phyloP scores from a whole-genome alignment of 2,329 filamentous ascomycete species.

The Nemania sp. region DNA sequence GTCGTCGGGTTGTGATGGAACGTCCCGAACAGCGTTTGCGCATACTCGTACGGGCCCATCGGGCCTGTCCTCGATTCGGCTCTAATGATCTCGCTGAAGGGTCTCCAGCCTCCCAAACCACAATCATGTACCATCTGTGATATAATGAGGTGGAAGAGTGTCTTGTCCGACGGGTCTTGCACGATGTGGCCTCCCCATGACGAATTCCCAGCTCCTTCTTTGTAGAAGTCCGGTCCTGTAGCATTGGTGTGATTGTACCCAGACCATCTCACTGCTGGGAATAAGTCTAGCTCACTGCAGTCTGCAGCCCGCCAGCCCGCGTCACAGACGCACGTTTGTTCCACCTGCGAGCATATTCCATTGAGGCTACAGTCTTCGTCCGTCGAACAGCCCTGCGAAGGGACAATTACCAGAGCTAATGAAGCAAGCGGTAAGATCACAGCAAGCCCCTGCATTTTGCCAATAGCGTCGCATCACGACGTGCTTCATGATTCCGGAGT shows the following conservation, averaged over 20 bases:
- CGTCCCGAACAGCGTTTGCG: conserved; percentile 44
- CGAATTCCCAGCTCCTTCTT: conserved; percentile 41
- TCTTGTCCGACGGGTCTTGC: conserved; percentile 44
- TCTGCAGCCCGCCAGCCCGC: conserved; percentile 48
- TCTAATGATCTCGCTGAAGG: conserved; percentile 48
- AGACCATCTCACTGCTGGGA: conserved; percentile 43
- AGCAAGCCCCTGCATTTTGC: background rate
- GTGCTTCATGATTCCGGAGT: too few species aligned
- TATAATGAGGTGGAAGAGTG: conserved; percentile 49
- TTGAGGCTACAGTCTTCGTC: conserved; percentile 45
- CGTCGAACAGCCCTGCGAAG: conserved; percentile 20
- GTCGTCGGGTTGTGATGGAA: conserved; percentile 53
- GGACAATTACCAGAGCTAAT: background rate
- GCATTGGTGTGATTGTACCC: conserved; percentile 52
- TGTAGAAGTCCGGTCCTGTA: conserved; percentile 34
- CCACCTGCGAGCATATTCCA: conserved; percentile 38
- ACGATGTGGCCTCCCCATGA: conserved; percentile 54
- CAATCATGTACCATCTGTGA: conserved; percentile 51
- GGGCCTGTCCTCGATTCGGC: conserved; percentile 50
- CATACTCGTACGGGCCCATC: conserved; percentile 48
- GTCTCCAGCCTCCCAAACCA: conserved; percentile 51
- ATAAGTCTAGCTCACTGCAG: conserved; percentile 50
- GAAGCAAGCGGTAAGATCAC: background rate
- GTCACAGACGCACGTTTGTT: conserved; percentile 39
- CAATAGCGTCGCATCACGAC: background rate